Conservation (phyloP, 1,139 yeast species). For the Candida sp. region DNA sequence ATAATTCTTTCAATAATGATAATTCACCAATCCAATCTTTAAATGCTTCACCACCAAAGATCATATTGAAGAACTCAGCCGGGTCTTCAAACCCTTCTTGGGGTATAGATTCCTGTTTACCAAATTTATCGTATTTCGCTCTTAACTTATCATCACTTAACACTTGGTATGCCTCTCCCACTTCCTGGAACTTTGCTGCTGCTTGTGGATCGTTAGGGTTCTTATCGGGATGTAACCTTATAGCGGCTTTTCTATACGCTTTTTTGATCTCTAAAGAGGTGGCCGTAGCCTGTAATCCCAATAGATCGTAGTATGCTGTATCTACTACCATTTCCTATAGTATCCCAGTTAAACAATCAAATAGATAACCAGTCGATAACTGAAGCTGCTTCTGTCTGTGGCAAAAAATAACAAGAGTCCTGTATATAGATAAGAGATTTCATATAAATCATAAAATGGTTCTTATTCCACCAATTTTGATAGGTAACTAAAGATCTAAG, state of each 20-base stretch:
- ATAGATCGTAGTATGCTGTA: constrained; percentile 79
- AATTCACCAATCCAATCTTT: constrained; percentile 79
- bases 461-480: no score
- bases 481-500: no score
- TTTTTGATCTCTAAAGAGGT: constrained; percentile 83
- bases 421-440: no score
- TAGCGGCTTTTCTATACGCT: constrained; percentile 89
- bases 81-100: constrained; percentile 89
- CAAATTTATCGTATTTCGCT: constrained; percentile 76
- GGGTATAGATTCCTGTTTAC: constrained; percentile 82
- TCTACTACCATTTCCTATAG: constrained; percentile 75
- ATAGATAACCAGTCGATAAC: neutral
- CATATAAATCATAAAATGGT: no score
- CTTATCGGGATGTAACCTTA: constrained; percentile 91
- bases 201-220: constrained; percentile 87
- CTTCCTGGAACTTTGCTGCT: constrained; percentile 63
- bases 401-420: neutral
- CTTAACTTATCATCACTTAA: constrained; percentile 73
- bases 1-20: constrained; percentile 56
- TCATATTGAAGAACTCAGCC: constrained; percentile 67
- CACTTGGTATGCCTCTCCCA: constrained; percentile 83
- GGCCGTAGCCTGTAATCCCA: constrained; percentile 69
- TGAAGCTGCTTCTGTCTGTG: neutral
- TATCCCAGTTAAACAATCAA: neutral
- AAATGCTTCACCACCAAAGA: constrained; percentile 87